phyloP scores from a whole-genome alignment of 176 grass and related monocot genomes.

The Ensete ventricosum region DNA sequence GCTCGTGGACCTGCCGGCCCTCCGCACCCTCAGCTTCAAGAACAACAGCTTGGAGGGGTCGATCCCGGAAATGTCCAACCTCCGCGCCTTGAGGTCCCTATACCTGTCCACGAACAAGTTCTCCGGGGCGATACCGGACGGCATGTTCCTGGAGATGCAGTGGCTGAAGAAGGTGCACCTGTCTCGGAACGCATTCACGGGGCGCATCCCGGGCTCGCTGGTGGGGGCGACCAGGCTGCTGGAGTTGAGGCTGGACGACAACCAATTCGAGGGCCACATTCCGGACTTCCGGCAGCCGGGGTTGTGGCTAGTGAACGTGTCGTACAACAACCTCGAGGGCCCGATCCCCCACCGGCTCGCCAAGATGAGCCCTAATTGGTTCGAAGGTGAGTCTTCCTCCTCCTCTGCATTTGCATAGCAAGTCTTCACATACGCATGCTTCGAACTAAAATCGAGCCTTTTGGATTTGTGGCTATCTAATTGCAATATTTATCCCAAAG shows the following conservation, averaged over 20 bases:
- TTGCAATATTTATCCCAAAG: too few relatives aligned
- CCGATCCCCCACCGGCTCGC: constrained; percentile 33
- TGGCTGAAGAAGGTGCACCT: constrained; percentile 51
- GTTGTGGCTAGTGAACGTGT: constrained; percentile 36
- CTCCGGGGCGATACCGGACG: constrained; percentile 34
- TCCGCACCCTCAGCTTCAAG: constrained; percentile 65
- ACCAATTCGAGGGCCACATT: constrained; percentile 40
- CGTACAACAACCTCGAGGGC: constrained; percentile 53
- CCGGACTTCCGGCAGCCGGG: constrained; percentile 33
- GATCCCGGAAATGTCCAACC: constrained; percentile 40
- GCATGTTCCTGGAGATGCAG: constrained; percentile 34
- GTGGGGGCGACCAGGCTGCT: constrained; percentile 23
- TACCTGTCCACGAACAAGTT: constrained; percentile 52
- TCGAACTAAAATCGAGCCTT: too few relatives aligned
- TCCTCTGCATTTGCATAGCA: neutral
- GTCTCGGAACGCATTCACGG: constrained; percentile 40
- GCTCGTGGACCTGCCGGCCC: constrained; percentile 27
- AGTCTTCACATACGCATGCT: too few relatives aligned
- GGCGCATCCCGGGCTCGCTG: constrained; percentile 47
- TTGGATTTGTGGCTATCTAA: too few relatives aligned
- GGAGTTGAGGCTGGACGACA: constrained; percentile 32
- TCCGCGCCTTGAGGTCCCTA: constrained; percentile 44
- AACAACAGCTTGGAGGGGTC: constrained; percentile 55
- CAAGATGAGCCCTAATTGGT: constrained; percentile 14
- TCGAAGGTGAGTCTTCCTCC: constrained; percentile 39